A percentile compares a stretch with the other conserved stretches of the same genome.
Evolutionary conservation across 164 flowering plant species (phyloP).

Genomic region (Umbellularia californica): DNA sequence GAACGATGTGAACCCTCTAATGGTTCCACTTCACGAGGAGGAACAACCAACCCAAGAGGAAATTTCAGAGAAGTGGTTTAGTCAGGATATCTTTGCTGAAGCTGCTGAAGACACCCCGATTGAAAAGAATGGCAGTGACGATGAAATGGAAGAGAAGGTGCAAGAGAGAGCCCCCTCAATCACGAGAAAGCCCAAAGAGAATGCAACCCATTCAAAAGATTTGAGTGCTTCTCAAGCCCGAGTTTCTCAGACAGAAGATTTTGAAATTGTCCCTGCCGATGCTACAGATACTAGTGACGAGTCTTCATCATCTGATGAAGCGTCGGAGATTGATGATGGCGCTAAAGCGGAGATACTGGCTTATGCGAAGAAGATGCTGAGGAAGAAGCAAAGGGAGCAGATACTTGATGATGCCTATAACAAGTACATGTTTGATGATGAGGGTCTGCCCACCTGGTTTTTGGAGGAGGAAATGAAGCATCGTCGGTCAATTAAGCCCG

Average conservation of each 20-base stretch:
- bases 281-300: conserved; percentile 73
- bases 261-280: conserved; percentile 87
- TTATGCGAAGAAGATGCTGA: conserved; percentile 75
- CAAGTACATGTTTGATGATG: conserved; percentile 79
- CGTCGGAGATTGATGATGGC: conserved; percentile 54
- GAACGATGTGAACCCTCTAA: conserved; percentile 72
- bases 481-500: conserved; percentile 57
- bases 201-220: conserved; percentile 5
- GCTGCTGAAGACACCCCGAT: conserved; percentile 50
- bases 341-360: conserved; percentile 80
- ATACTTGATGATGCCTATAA: conserved; percentile 86
- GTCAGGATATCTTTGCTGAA: conserved; percentile 81
- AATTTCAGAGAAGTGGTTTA: conserved; percentile 69
- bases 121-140: conserved; percentile 47
- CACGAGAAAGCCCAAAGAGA: conserved; percentile 25
- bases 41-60: conserved; percentile 58
- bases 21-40: conserved; percentile 63
- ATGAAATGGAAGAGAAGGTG: conserved; percentile 53
- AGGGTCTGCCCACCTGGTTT: conserved; percentile 84
- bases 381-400: conserved; percentile 76
- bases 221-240: conserved; percentile 8
- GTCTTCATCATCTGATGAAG: conserved; percentile 45
- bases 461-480: conserved; percentile 77
- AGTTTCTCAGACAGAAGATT: conserved; percentile 42
- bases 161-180: conserved; percentile 17